Conservation (phyloP, 2,329 filamentous ascomycete species). For the Pseudomassariella vexata region DNA sequence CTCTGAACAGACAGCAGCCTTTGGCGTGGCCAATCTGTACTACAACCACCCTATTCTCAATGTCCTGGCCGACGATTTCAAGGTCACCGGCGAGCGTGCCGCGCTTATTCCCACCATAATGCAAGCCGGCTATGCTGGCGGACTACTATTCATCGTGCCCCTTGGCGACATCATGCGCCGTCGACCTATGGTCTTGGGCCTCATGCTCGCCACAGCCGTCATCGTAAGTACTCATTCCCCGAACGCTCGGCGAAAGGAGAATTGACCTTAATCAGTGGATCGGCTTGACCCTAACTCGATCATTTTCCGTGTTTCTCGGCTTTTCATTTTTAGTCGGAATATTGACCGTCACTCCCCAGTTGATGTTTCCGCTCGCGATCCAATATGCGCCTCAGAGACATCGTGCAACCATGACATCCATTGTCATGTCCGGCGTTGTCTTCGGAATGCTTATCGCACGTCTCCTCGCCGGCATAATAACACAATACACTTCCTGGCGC, state of each 20-base stretch:
- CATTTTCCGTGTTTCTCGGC: constrained; percentile 59
- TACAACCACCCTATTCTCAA: constrained; percentile 78
- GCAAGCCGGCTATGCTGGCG: constrained; percentile 73
- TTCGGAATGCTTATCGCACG: constrained; percentile 73
- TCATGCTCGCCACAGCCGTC: constrained; percentile 64
- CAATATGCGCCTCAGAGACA: constrained; percentile 67
- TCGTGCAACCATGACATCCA: constrained; percentile 63
- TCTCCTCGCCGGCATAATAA: constrained; percentile 67
- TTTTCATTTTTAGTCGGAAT: constrained; percentile 69
- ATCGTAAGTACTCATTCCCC: constrained; percentile 41
- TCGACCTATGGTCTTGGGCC: constrained; percentile 60
- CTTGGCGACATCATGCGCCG: constrained; percentile 65
- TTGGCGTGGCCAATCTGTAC: constrained; percentile 77
- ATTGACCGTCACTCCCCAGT: constrained; percentile 74
- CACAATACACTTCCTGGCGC: constrained; percentile 69
- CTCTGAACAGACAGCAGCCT: constrained; percentile 41
- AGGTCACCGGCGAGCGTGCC: constrained; percentile 63
- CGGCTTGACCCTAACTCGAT: constrained; percentile 62
- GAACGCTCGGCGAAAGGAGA: background rate
- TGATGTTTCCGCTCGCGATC: constrained; percentile 76
- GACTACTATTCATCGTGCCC: constrained; percentile 69
- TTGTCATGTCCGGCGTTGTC: constrained; percentile 70
- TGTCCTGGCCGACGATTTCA: constrained; percentile 65
- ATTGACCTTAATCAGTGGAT: constrained; percentile 45
- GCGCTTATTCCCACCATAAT: constrained; percentile 66